Base-by-base conservation (phyloP, 768 basidiomycete species). In the Hebeloma cylindrosporum region DNA sequence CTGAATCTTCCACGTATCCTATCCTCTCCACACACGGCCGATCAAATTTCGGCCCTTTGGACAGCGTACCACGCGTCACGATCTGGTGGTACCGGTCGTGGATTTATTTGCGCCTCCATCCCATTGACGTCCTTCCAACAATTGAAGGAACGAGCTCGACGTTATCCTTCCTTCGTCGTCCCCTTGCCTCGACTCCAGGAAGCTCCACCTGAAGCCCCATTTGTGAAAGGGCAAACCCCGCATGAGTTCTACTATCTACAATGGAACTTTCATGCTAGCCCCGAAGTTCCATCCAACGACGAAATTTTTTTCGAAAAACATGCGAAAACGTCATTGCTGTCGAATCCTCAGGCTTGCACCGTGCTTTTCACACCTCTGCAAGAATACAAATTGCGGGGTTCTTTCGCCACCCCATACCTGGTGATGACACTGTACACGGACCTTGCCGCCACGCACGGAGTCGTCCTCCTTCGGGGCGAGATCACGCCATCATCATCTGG, bases 381-480 rank as follows among this genome's bases (percentile, higher is more conserved):
- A 53, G 95, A 97, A 68, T 99, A 91, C 78, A 95, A 96, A 64
- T 66, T 82, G 45, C 83, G 87, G 29, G 76, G 77, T 40, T 75
- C 85, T 13, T 97, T 85, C 63, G 88, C 96, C 5, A 93, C 92
- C 4, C 94, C 95, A 1, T 89, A 92, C 60, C 75, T 99, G 18
- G 87, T 88, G 17, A 58, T 97, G 28, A 97, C 94, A 3, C 82
- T 90, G 63, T 97, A 98, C 65, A 86, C 94, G 38, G 94, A 98
- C 57, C 69, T 99, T 4, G 80, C 83, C 1, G 64, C 75, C 20
- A 82, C 87, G 3, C 92, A 97, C 57, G 83, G 80, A 8, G 62
- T 88, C 33, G 90, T 97, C 2, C 78, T 99, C 3, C 72, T 98
- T 65, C 75, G 93, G 13, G 96, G 95, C 16, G 94, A 97, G 67